Evolutionary conservation across 768 basidiomycete genomes (phyloP).

Genomic region (Aureoboletus auriporus): DNA sequence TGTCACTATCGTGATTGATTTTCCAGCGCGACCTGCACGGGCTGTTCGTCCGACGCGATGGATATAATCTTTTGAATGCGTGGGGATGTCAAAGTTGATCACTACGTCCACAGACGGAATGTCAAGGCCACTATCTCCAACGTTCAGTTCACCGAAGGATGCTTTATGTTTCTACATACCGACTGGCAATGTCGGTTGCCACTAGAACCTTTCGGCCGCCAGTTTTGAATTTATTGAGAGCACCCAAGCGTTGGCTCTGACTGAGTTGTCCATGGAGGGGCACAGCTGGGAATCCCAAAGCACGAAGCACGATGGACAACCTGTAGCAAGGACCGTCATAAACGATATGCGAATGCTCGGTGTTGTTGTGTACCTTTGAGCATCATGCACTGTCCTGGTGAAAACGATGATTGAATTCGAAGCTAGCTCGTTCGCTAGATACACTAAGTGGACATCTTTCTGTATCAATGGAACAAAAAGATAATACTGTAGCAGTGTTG

Average conservation of each 20-base stretch:
- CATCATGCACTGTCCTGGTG: slow-evolving; percentile 92
- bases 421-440: slow-evolving; percentile 83
- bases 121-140: slow-evolving; percentile 71
- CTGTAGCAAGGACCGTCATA: slow-evolving; percentile 33
- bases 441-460: slow-evolving; percentile 89
- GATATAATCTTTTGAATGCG: slow-evolving; percentile 98
- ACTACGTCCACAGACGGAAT: slow-evolving; percentile 95
- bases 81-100: slow-evolving; percentile 97
- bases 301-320: slow-evolving; percentile 83
- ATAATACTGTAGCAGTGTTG: slow-evolving; percentile 93
- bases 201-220: slow-evolving; percentile 90
- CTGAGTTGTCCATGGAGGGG: slow-evolving; percentile 94
- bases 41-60: slow-evolving; percentile 98
- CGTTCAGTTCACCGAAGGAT: slow-evolving; percentile 4
- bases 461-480: slow-evolving; percentile 87
- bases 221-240: slow-evolving; percentile 91
- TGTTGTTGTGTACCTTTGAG: slow-evolving; percentile 55
- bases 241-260: slow-evolving; percentile 90
- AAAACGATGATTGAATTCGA: slow-evolving; percentile 96
- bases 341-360: neutral
- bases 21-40: slow-evolving; percentile 94
- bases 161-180: slow-evolving; percentile 42
- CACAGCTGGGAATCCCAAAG: slow-evolving; percentile 90
- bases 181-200: slow-evolving; percentile 94
- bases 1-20: slow-evolving; percentile 94